phyloP scores from a whole-genome alignment of 495 filamentous ascomycete genomes.

The Elaphomyces granulatus region DNA sequence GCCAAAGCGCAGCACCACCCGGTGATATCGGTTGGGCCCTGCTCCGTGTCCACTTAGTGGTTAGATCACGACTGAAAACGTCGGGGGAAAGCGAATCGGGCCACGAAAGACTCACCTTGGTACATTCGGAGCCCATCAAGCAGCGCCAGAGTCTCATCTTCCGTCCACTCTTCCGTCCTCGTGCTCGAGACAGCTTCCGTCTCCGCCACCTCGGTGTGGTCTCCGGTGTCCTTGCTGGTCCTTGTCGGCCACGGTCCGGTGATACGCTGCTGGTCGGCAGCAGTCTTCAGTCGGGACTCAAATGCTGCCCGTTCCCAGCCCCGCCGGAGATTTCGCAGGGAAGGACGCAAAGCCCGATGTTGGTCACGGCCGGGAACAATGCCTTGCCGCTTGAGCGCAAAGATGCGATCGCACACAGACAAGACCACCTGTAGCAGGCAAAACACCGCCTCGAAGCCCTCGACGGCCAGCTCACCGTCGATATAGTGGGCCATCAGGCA shows the following conservation, averaged over 20 bases:
- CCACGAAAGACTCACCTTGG: not conserved
- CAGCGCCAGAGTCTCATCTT: not conserved
- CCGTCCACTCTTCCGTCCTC: not conserved
- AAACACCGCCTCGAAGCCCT: not conserved
- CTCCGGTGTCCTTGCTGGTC: too few relatives aligned
- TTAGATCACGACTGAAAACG: not conserved
- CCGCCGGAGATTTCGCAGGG: not conserved
- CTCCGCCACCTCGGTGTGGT: too few relatives aligned
- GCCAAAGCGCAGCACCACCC: constrained; percentile 1
- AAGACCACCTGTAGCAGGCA: not conserved
- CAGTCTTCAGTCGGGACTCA: not conserved
- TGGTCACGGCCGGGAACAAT: not conserved
- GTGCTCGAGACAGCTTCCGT: too few relatives aligned
- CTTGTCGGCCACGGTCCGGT: not conserved
- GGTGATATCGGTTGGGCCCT: not conserved
- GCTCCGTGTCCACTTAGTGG: not conserved
- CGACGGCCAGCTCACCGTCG: not conserved
- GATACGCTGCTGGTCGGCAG: too few relatives aligned
- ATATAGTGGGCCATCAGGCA: not conserved
- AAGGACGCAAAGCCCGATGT: not conserved
- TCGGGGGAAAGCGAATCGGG: not conserved
- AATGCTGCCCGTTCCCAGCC: not conserved
- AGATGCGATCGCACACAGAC: not conserved
- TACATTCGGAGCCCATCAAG: not conserved
- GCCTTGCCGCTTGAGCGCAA: not conserved